These are phyloP conservation scores for Thalassiosira sp. DNA, from an alignment of 352 stramenopile genomes.

Conservation along the genomic window DNA sequence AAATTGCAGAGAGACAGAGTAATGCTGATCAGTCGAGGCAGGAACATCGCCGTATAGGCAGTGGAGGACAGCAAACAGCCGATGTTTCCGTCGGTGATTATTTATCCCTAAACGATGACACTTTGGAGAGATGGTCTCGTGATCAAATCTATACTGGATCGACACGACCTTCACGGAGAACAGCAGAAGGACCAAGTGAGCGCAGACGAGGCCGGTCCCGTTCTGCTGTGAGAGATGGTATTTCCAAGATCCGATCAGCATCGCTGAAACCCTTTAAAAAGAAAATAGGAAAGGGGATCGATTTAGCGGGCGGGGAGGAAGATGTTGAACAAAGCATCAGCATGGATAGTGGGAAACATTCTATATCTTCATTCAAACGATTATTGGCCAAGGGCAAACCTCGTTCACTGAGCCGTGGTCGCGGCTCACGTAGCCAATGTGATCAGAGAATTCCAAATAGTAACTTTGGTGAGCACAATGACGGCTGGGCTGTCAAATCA, in stretches of 20 bases:
- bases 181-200: slow-evolving; percentile 5
- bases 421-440: background rate
- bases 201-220: slow-evolving; percentile 26
- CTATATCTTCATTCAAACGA: slow-evolving; percentile 12
- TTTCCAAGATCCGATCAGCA: slow-evolving; percentile 46
- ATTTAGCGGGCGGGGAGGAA: no score
- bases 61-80: background rate
- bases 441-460: background rate
- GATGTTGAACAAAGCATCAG: slow-evolving; percentile 1
- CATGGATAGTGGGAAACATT: slow-evolving; percentile 23
- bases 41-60: slow-evolving; percentile 3
- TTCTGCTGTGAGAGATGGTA: slow-evolving; percentile 29
- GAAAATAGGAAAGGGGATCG: slow-evolving; percentile 1
- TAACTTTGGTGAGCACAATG: background rate
- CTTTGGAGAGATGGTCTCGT: no score
- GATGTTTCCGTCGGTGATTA: slow-evolving; percentile 4
- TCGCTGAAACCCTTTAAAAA: slow-evolving; percentile 32
- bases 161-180: background rate
- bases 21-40: slow-evolving; percentile 1
- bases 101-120: slow-evolving; percentile 21
- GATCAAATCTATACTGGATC: no score
- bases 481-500: slow-evolving; percentile 1
- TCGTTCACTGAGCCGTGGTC: slow-evolving; percentile 18
- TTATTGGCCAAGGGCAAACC: background rate
- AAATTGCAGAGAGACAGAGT: slow-evolving; percentile 37